Evolutionary conservation across 164 flowering plant species (phyloP), one percentile per base, ranked within the genome.

Genomic region (Tinospora cordifolia): DNA sequence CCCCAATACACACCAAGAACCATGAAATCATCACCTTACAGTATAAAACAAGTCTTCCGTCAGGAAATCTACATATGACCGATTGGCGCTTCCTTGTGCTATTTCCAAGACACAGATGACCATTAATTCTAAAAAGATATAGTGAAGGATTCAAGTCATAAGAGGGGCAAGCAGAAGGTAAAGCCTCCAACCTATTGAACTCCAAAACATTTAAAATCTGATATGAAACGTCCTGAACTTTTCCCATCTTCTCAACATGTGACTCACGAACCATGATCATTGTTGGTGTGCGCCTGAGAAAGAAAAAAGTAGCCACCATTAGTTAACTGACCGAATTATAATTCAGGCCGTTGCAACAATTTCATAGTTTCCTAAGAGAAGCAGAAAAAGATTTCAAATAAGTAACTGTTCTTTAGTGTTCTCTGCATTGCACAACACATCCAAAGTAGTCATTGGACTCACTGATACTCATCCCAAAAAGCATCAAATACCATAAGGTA

Each of bases 71-170:
- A 63, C 98, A 94, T 26, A 94, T 85, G 82, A 94, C 99, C 69
- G 99, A 92, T 74, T 94, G 99, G 75, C 99, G 98, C 87, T 94
- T 94, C 87, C 98, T 86, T 58, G 87, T 83, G 80, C 98, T 94
- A 69, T 70, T 77, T 60, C 62, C 69, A 72, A 63, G 74, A 62
- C 58, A 76, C 70, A 71, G 34, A 67, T 38, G 26, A 68, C 17
- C 51, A 70, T 58, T 68, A 63, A 58, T 67, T 22, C 59, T 14
- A 70, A 72, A 72, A 39, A 26, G 69, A 59, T 30, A 30, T 15
- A 44, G 39, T 13, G 36, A 25, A 12, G 49, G 14, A 34, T 60
- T 3, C 34, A 72, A 72, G 25, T 38, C 19, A 74, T 8, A 19
- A 22, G 26, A 30, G 21, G n/a, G 68, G 70, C 62, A 26, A 47